Base-by-base conservation (phyloP, 352 stramenopile species). In the Globisporangium viniferum region DNA sequence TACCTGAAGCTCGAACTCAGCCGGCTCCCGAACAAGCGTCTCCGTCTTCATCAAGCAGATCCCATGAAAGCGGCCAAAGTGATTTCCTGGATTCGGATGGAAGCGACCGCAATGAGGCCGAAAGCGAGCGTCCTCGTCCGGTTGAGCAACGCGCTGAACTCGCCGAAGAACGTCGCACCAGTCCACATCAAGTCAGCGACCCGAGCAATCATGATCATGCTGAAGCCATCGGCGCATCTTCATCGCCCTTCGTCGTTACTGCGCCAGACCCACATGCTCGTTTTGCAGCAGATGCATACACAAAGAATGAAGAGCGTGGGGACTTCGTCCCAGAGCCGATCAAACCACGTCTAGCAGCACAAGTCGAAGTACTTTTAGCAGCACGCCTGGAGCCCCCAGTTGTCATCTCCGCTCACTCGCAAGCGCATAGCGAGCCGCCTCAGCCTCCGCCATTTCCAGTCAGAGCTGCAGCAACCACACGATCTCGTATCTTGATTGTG, bases 401-500 rank as follows among this genome's bases (percentile, higher is more conserved):
- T 29, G n/a, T 12, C 10, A 9, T 12, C n/a, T 22, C 4, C 56
- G n/a, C 14, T 24, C n/a, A 12, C 14, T 48, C 18, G 12, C 15
- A 31, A 31, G 12, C 56, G 33, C 31, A 29, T n/a, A 48, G 9
- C 22, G 31, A 48, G 24, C 27, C 54, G 2, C 5, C 29, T 24
- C 44, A 51, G 44, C 8, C 14, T 18, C 20, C 15, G 24, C 22
- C 36, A 18, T 22, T 41, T 66, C 20, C 36, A 36, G 14, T n/a
- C 18, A 41, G 56, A 36, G 24, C 46, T 51, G 22, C 58, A 58
- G 3, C 24, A 27, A 53, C n/a, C 27, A 51, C 61, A 33, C 63
- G 70, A 41, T 27, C 62, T 29, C 74, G 66, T 22, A 68, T 92
- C 10, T 59, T 72, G 27, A 91, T 93, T 36, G 62, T 93, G 3